Base-by-base conservation (phyloP, 768 basidiomycete species). In the Leccinellum albellum region DNA sequence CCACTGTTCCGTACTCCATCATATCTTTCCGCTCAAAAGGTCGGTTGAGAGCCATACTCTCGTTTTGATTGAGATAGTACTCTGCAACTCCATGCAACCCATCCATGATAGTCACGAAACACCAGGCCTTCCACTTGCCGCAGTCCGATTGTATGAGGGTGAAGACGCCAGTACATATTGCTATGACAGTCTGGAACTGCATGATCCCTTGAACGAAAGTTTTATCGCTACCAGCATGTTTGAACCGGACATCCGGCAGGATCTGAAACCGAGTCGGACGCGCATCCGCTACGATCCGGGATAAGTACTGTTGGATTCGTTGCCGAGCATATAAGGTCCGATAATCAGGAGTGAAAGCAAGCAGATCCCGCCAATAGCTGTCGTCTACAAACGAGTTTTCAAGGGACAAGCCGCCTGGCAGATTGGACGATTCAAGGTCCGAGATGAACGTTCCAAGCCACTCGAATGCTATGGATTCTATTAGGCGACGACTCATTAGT, bases 1-100 rank as follows among this genome's bases (percentile, higher is more conserved):
- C 74, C 37, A 87, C 68, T 6, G 86, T 86, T 13, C 23, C 47
- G 26, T 58, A 59, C 2, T 60, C 40, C 44, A 47, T 35, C 31
- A 47, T 24, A 20, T 32, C 40, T 20, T 29, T 40, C 49, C 57
- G 21, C 12, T 33, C 32, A 15, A 33, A 50, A 24, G 50, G 32
- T 15, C 31, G 17, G 13, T 4, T 23, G 50, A 33, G 50, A 23
- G 32, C 13, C 48, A 31, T 32, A 12, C 20, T 50, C n/a, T 31
- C 48, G 13, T 20, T 13, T n/a, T 13, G n/a, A 20, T 21, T 50
- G 6, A 24, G 21, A 24, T 31, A 50, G 21, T 14, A 14, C 31
- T 15, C 48, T 32, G 48, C 6, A 21, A 50, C 31, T 32, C 48
- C 31, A 17, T 8, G 29, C 29, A 50, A 32, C 5, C 29, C 12